Conservation (phyloP, 345 rosid genomes). For the Eucalyptus albens region DNA sequence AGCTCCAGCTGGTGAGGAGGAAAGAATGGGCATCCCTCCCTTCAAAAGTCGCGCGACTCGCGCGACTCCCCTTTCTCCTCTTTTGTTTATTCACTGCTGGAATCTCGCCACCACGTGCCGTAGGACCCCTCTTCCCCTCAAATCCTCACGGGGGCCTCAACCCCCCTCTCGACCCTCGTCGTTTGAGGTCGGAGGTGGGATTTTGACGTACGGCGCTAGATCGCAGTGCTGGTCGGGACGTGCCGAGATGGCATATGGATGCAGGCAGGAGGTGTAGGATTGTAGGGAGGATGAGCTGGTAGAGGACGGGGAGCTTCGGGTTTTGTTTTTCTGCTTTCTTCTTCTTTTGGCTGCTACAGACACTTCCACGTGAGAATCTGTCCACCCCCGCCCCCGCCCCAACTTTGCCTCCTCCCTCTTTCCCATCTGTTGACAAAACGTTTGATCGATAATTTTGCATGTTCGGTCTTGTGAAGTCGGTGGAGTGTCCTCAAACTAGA, state of each 20-base stretch:
- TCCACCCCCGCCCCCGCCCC: not conserved
- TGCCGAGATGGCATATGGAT: not conserved
- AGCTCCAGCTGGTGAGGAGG: constrained; percentile 36
- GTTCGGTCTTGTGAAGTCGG: not conserved
- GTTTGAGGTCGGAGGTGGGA: not conserved
- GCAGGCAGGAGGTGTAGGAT: not conserved
- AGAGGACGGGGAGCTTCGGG: not conserved
- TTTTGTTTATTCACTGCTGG: not conserved
- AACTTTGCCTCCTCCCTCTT: not conserved
- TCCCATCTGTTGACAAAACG: not conserved
- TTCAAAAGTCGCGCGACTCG: not conserved
- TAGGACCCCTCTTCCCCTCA: not conserved
- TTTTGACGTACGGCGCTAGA: not conserved
- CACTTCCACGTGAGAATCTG: not conserved
- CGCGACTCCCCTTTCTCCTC: not conserved
- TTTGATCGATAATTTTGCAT: not conserved
- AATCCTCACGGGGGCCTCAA: not conserved
- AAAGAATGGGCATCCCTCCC: not conserved
- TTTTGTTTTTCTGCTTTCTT: not conserved
- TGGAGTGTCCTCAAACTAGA: not conserved
- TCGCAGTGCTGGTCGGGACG: not conserved
- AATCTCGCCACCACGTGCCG: not conserved
- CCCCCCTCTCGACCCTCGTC: no score
- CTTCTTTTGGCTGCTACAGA: not conserved
- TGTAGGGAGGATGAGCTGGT: not conserved